Evolutionary conservation across 2,329 filamentous ascomycete species (phyloP).

Genomic region (Monosporascus sp.): DNA sequence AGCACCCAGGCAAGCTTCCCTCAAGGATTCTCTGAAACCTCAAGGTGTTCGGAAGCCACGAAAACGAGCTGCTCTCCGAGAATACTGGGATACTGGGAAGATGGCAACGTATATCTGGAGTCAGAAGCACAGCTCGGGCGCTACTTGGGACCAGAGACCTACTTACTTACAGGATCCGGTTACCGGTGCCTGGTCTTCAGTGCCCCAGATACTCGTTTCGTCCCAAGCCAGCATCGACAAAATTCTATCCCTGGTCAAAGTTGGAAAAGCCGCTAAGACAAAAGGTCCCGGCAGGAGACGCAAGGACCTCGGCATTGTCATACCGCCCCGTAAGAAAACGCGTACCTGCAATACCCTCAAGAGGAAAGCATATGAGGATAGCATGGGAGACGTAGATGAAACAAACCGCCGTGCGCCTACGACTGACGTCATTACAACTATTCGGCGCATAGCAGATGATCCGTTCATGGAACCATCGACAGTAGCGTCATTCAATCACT

Average conservation of each 20-base stretch:
- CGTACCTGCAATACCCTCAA: not conserved
- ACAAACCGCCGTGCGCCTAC: not conserved
- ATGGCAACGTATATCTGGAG: slow-evolving; percentile 23
- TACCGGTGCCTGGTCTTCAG: slow-evolving; percentile 20
- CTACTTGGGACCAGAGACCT: slow-evolving; percentile 16
- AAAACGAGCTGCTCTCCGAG: slow-evolving; percentile 11
- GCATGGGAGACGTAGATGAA: not conserved
- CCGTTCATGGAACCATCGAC: not conserved
- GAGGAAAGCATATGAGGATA: not conserved
- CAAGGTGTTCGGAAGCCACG: slow-evolving; percentile 5
- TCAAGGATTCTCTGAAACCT: slow-evolving; percentile 19
- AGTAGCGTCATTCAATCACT: not conserved
- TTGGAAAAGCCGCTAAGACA: not conserved
- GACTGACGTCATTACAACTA: not conserved
- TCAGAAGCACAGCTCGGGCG: slow-evolving; percentile 15
- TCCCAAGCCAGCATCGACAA: slow-evolving; percentile 8
- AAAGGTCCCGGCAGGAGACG: not conserved
- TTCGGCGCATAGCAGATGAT: not conserved
- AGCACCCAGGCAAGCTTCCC: slow-evolving; percentile 1
- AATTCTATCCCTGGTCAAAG: slow-evolving; percentile 17
- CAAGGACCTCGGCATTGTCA: not conserved
- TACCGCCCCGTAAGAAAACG: not conserved
- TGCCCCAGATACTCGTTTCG: slow-evolving; percentile 8
- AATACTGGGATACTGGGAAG: slow-evolving; percentile 21
- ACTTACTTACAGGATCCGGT: slow-evolving; percentile 18